phyloP scores from a whole-genome alignment of 768 basidiomycete genomes.

The Tulasnella sp. region DNA sequence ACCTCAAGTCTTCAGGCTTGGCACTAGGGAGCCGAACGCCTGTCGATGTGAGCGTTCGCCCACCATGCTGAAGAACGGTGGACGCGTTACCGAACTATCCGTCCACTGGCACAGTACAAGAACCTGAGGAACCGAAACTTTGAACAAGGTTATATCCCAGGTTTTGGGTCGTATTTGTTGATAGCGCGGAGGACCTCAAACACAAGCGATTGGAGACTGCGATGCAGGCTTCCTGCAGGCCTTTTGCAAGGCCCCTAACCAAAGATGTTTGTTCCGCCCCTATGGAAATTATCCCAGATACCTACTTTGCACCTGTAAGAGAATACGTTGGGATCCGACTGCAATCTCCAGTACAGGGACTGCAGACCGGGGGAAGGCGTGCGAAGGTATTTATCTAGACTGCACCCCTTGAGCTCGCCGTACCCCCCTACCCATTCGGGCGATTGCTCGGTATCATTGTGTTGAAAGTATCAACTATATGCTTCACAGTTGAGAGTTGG shows the following conservation, averaged over 20 bases:
- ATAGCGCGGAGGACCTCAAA: no score
- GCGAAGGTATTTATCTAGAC: slow-evolving; percentile 61
- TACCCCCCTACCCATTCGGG: slow-evolving; percentile 56
- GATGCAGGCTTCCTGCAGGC: slow-evolving; percentile 75
- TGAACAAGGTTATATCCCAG: slow-evolving; percentile 47
- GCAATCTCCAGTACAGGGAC: slow-evolving; percentile 57
- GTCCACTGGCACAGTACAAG: no score
- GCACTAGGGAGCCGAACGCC: slow-evolving; percentile 73
- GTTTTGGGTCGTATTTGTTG: slow-evolving; percentile 61
- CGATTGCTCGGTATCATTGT: neutral
- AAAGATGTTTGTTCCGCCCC: neutral
- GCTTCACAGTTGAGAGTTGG: no score
- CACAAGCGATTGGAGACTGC: no score
- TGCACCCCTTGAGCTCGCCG: slow-evolving; percentile 60
- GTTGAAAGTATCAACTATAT: no score
- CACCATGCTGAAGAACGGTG: no score
- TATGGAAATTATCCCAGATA: no score
- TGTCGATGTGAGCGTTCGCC: slow-evolving; percentile 87
- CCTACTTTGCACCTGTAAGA: slow-evolving; percentile 69
- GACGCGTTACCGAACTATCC: no score
- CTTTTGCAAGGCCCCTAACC: slow-evolving; percentile 75
- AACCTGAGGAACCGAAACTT: no score
- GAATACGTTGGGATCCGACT: slow-evolving; percentile 91
- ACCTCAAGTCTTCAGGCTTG: slow-evolving; percentile 53
- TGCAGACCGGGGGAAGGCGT: slow-evolving; percentile 56